phyloP scores from a whole-genome alignment of 1,284 basidiomycete species.

The Sutorius eximius region DNA sequence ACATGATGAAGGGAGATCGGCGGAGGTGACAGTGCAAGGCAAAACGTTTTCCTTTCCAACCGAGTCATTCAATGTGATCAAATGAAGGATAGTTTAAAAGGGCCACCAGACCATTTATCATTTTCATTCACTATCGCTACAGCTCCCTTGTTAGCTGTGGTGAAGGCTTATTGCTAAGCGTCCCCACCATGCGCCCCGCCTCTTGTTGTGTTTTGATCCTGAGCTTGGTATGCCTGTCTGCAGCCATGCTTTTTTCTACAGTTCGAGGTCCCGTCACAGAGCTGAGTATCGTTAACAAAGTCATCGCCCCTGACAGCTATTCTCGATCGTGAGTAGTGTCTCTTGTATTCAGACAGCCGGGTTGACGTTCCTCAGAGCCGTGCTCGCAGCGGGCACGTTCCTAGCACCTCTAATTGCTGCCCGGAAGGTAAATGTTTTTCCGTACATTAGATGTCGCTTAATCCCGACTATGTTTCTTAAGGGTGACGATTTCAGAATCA shows the following conservation, averaged over 20 bases:
- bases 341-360: background rate
- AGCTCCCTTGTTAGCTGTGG: background rate
- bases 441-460: background rate
- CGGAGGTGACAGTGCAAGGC: too few relatives aligned
- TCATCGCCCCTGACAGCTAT: constrained; percentile 30
- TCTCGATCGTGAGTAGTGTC: constrained; percentile 17
- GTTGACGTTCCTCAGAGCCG: constrained; percentile 11
- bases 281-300: constrained; percentile 23
- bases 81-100: background rate
- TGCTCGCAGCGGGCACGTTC: constrained; percentile 28
- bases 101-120: background rate
- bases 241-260: background rate
- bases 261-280: background rate
- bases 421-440: constrained; percentile 24
- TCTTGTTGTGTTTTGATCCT: background rate
- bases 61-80: background rate
- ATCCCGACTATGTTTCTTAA: too few relatives aligned
- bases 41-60: background rate
- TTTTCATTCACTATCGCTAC: background rate
- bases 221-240: background rate
- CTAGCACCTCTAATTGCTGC: constrained; percentile 38
- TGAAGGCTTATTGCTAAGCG: background rate
- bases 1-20: too few relatives aligned
- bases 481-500: background rate
- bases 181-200: constrained; percentile 4